These are phyloP conservation scores for Fraxinus xanthoxyloides DNA, from an alignment of 305 asterid genomes.

Conservation along the genomic window DNA sequence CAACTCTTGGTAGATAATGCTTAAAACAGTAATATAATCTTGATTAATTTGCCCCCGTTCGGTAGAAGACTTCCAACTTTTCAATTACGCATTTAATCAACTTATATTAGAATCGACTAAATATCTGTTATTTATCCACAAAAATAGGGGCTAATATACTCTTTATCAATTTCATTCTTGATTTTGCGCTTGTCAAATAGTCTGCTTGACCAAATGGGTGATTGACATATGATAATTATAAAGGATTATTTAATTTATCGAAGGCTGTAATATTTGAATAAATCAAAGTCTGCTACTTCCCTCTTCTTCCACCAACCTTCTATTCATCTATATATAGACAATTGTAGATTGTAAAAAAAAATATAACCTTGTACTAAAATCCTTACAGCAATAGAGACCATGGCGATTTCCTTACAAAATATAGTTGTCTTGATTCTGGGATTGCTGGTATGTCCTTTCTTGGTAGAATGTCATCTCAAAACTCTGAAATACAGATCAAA, in stretches of 20 bases:
- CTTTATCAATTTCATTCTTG: background rate
- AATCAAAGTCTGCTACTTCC: background rate
- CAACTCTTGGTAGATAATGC: background rate
- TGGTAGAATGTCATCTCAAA: background rate
- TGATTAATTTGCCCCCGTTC: too few relatives aligned
- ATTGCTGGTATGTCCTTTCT: background rate
- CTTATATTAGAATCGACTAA: too few relatives aligned
- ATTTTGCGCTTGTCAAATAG: background rate
- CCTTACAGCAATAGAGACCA: background rate
- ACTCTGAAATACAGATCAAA: slow-evolving; percentile 8
- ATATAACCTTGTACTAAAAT: background rate
- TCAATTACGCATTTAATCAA: too few relatives aligned
- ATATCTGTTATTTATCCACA: too few relatives aligned
- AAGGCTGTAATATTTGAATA: background rate
- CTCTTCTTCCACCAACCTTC: background rate
- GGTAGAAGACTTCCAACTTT: too few relatives aligned
- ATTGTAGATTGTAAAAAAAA: background rate
- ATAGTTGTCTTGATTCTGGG: background rate
- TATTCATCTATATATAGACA: background rate
- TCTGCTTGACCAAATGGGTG: background rate
- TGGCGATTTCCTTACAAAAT: background rate
- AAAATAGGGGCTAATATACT: too few relatives aligned
- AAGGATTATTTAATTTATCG: background rate
- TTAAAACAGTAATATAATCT: background rate
- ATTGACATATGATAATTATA: background rate